Evolutionary conservation across 371 early-diverging fungal genomes (phyloP), one percentile per base, ranked within the genome.

Genomic region (Lichtheimia hyalospora): DNA sequence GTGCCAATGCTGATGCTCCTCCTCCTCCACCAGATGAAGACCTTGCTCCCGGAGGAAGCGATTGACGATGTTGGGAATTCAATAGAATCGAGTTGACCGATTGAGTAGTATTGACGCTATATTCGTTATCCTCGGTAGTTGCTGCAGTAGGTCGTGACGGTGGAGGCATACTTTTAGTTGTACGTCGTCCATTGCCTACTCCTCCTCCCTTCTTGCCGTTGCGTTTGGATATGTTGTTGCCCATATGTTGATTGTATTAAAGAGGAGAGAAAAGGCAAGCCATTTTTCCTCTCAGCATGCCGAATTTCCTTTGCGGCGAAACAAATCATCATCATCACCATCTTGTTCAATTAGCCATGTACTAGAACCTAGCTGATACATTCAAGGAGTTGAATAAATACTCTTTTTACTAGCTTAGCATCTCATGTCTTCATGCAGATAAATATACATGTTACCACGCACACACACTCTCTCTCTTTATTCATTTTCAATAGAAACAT

Each of bases 81-180:
- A 77, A 28, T 3, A 79, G 50, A 18, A 81, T 81, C 1, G 81
- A 81, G 54, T 62, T 75, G 46, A 75, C 72, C 2, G 81, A 81
- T 28, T 75, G 75, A 0, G 81, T 74, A 18, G 81, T 81, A 52
- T 75, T 77, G 16, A 67, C 75, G 24, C 74, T 70, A 41, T 73
- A 63, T n/a, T 77, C 75, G 56, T 81, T 77, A 20, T 81, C 81
- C 14, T 69, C 60, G 15, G 23, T 16, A 25, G 34, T 24, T 7
- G 56, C n/a, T 39, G 53, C 40, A 24, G 43, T 27, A 7, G 51
- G 57, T 13, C 68, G 68, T 18, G 61, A 18, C 7, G 63, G 63
- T 21, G 68, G 63, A 46, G 63, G 63, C 60, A 63, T 59, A 25
- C 63, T 68, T n/a, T 59, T 57, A 4, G 62, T 50, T 46, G 55